Evolutionary conservation across 2,329 filamentous ascomycete genomes (phyloP), one percentile per base, ranked within the genome.

Genomic region (Scedosporium aurantiacum): DNA sequence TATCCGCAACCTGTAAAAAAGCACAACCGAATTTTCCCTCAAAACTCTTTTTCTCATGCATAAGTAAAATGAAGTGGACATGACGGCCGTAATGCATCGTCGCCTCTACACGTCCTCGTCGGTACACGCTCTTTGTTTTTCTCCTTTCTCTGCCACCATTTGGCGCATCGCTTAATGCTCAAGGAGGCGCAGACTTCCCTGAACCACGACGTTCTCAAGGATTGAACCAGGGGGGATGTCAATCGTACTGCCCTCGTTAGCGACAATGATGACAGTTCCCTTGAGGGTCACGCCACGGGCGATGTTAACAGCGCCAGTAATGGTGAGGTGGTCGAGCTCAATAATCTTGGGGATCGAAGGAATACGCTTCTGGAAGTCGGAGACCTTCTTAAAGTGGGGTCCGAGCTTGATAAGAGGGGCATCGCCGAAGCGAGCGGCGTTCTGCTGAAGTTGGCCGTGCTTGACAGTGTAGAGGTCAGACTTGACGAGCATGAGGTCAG

Each of bases 361-460:
- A 68, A 95, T 92, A 73, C 88, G 88, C 77, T 90, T 87, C 79
- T 91, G 88, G 83, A 95, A 95, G 80, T 91, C 94, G 1, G 93
- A 97, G 45, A 99, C 94, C 87, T 99, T 99, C 89, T 99, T 99
- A 86, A 99, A 99, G 83, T 99, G 94, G 71, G 86, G 87, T 69
- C 94, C 94, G 61, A 99, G 89, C 88, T 99, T 99, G 84, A 99
- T 99, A 68, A 99, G 84, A 62, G 94, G 94, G 57, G 94, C 93
- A 68, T 94, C 92, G 67, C 94, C 94, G 76, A 99, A 97, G 68
- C 94, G 91, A 81, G 87, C 92, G 67, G 91, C 87, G 83, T 96
- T 96, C 79, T 99, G 96, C 73, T 97, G 85, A 67, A 99, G 86
- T 82, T 97, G 93, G 68, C 94, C 94, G 79, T 99, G 94, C 86